A percentile compares a stretch with the other conserved stretches of the same genome.
phyloP scores from a whole-genome alignment of 306 rosid species.

The Sechiopsis laciniata region DNA sequence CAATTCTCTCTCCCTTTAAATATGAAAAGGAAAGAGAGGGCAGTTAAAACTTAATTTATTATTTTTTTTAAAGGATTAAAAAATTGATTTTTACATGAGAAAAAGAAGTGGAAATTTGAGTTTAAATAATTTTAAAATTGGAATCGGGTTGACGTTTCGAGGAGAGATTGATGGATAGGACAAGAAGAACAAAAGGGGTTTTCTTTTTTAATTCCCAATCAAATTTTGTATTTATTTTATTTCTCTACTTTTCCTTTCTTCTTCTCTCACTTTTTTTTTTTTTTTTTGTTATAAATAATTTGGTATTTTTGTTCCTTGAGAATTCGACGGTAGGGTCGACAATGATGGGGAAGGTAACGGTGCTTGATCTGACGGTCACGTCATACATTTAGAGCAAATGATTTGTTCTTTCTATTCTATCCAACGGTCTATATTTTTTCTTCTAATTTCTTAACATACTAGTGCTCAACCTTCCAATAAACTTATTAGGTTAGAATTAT shows the following conservation, averaged over 20 bases:
- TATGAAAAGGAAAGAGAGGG: not conserved
- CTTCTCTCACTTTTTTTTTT: not conserved
- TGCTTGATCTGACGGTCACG: conserved; percentile 31
- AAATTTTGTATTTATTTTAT: not conserved
- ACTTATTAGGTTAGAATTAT: no score
- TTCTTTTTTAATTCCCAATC: not conserved
- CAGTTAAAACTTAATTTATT: not conserved
- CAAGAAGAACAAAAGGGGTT: conserved; percentile 22
- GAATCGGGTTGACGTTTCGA: conserved; percentile 65
- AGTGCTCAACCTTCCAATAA: no score
- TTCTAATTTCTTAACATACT: not conserved
- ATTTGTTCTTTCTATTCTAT: conserved; percentile 15
- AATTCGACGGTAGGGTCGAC: conserved; percentile 35
- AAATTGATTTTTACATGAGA: no score
- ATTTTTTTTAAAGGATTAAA: no score
- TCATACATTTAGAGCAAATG: not conserved
- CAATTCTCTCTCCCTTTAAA: not conserved
- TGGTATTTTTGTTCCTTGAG: conserved; percentile 40
- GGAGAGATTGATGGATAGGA: conserved; percentile 54
- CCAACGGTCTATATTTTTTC: conserved; percentile 24
- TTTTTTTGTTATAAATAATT: no score
- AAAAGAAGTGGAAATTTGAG: no score
- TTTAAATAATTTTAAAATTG: conserved; percentile 11
- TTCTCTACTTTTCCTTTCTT: conserved; percentile 18
- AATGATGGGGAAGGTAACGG: conserved; percentile 33